Evolutionary conservation across 2,329 filamentous ascomycete species (phyloP), one percentile per base, ranked within the genome.

Genomic region (Mollisia scopiformis): DNA sequence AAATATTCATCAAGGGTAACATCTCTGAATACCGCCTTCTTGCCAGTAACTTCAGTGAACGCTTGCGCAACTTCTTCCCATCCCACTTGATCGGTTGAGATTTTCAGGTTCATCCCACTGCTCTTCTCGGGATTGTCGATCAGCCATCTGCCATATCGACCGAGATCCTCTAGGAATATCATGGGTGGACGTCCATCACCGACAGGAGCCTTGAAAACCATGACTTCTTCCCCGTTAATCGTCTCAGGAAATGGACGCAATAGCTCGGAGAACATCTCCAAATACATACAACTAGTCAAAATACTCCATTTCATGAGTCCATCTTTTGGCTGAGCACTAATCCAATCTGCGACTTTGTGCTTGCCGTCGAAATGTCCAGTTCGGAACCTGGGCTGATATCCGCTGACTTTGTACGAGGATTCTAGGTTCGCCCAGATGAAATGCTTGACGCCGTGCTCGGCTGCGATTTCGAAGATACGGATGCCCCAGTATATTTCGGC

Each of bases 291-390:
- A 16, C 69, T 74, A 2, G 71, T 73, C 30, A 74, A 61, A 11
- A 74, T 55, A 33, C 58, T 66, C 62, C 64, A 66, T 41, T 10
- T 63, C 67, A 63, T 70, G 55, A 33, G 27, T 13, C 50, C 52
- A 8, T 47, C 68, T 10, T 54, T 66, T 27, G 51, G 52, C 46
- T 65, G 67, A 11, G 61, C 61, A 14, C 25, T 52, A 27, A 62
- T 68, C 72, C 25, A 71, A 68, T 39, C 62, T 3, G 62, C 62
- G 33, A 77, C 67, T 27, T 71, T 67, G 8, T 70, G 70, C 56
- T 77, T 77, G 1, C 75, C 76, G 63, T 79, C 77, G 35, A 77
- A 75, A 66, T 79, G 77, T 0, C 76, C 77, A 1, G 68, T 68
- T 16, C 75, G 70, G 62, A 71, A 75, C 28, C 72, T 69, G 0